phyloP scores from a whole-genome alignment of 2,329 filamentous ascomycete species.

The Arachnomyces sp. region DNA sequence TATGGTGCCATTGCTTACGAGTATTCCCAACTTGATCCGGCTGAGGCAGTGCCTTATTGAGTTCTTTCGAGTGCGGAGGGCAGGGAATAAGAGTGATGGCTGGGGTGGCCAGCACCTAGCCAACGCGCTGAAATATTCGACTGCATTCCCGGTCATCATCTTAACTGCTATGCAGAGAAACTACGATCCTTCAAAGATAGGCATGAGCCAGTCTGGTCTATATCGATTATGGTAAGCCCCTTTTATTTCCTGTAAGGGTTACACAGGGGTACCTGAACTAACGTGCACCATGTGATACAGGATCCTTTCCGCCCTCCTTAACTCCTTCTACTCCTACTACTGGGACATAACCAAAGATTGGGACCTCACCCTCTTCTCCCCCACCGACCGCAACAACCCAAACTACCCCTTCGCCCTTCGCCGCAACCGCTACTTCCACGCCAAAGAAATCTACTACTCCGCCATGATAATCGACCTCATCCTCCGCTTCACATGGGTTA shows the following conservation, averaged over 20 bases:
- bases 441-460: slow-evolving; percentile 68
- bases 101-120: slow-evolving; percentile 83
- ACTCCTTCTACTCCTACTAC: slow-evolving; percentile 94
- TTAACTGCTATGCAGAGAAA: slow-evolving; percentile 66
- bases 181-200: slow-evolving; percentile 43
- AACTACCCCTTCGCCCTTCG: slow-evolving; percentile 72
- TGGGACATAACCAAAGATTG: slow-evolving; percentile 97
- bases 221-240: slow-evolving; percentile 46
- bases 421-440: slow-evolving; percentile 62
- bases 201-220: slow-evolving; percentile 48
- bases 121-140: slow-evolving; percentile 93
- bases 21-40: slow-evolving; percentile 74
- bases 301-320: slow-evolving; percentile 65
- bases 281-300: slow-evolving; percentile 36
- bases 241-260: background rate
- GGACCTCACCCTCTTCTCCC: slow-evolving; percentile 77
- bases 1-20: slow-evolving; percentile 76
- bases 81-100: slow-evolving; percentile 42
- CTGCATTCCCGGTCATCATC: slow-evolving; percentile 83
- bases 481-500: slow-evolving; percentile 81
- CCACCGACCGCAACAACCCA: slow-evolving; percentile 48
- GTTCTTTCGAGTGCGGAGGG: slow-evolving; percentile 61
- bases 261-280: background rate
- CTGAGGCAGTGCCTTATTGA: slow-evolving; percentile 88
- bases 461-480: slow-evolving; percentile 71